Conservation (phyloP, 305 asterid species). For the Ilex paraguariensis region DNA sequence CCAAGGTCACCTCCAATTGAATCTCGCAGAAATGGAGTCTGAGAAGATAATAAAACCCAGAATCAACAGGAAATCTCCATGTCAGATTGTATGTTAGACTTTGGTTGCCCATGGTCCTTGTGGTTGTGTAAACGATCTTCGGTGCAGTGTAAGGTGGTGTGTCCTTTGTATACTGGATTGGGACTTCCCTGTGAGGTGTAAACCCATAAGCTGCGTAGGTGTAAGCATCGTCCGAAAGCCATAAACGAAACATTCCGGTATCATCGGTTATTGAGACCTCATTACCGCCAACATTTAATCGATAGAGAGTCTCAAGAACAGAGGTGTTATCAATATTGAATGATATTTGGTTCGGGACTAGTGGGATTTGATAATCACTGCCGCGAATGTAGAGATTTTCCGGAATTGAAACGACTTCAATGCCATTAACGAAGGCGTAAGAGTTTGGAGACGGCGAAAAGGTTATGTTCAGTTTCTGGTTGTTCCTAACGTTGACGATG, state of each 20-base stretch:
- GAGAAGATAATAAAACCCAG: constrained; percentile 43
- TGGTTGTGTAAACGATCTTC: constrained; percentile 25
- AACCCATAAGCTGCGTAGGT: constrained; percentile 2
- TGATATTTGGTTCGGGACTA: not conserved
- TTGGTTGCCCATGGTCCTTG: constrained; percentile 13
- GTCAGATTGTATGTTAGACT: constrained; percentile 19
- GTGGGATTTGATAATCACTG: not conserved
- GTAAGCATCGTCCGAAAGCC: constrained; percentile 24
- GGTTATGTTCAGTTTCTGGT: constrained; percentile 26
- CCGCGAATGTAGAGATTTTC: constrained; percentile 33
- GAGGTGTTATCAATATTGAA: constrained; percentile 12
- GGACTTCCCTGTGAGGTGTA: not conserved
- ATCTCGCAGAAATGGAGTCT: constrained; percentile 56
- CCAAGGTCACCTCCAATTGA: not conserved
- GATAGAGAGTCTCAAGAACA: constrained; percentile 36
- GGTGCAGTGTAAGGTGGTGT: constrained; percentile 47
- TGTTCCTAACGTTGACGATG: constrained; percentile 25
- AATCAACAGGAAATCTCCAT: constrained; percentile 39
- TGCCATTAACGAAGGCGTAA: constrained; percentile 42
- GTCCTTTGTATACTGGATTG: constrained; percentile 14
- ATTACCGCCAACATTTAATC: constrained; percentile 44
- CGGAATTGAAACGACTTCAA: constrained; percentile 50
- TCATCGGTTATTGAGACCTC: constrained; percentile 8
- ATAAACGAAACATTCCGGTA: constrained; percentile 47
- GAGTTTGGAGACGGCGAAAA: constrained; percentile 27